phyloP scores from a whole-genome alignment of 2,329 filamentous ascomycete genomes.

The Phyllosticta citriasiana region DNA sequence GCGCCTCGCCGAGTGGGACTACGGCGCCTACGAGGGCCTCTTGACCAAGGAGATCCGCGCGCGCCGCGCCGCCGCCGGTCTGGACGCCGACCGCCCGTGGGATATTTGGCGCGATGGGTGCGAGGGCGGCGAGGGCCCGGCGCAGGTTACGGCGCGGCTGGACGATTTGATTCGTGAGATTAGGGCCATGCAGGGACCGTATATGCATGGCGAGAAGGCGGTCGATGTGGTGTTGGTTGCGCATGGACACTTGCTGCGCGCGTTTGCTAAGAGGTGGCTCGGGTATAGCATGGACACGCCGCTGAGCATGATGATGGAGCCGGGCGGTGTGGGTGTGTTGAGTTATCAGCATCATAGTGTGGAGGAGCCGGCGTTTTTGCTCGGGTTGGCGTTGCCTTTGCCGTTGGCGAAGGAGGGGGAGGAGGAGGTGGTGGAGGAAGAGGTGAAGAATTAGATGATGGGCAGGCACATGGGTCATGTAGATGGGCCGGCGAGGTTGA shows the following conservation, averaged over 20 bases:
- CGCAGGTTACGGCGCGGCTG: conserved; percentile 59
- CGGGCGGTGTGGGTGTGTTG: conserved; percentile 72
- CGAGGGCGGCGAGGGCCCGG: conserved; percentile 69
- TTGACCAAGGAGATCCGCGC: conserved; percentile 57
- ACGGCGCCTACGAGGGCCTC: conserved; percentile 77
- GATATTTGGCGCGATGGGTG: conserved; percentile 89
- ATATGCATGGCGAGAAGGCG: conserved; percentile 32
- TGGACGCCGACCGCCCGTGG: conserved; percentile 49
- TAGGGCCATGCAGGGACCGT: conserved; percentile 46
- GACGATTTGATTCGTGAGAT: conserved; percentile 67
- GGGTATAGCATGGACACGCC: conserved; percentile 59
- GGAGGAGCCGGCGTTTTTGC: conserved; percentile 61
- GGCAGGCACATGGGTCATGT: not conserved
- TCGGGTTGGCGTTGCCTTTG: conserved; percentile 9
- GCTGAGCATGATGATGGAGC: conserved; percentile 65
- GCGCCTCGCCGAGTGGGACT: conserved; percentile 76
- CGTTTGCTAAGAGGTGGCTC: conserved; percentile 77
- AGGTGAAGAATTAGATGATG: not conserved
- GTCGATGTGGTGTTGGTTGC: conserved; percentile 69
- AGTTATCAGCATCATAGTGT: conserved; percentile 76
- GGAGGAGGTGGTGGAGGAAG: not conserved
- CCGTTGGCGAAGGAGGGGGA: not conserved
- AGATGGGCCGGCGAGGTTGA: not conserved
- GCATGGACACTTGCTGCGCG: conserved; percentile 75
- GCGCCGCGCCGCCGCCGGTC: conserved; percentile 48